Conservation (phyloP, 139 green algal species). For the Medakamo hakoo region DNA sequence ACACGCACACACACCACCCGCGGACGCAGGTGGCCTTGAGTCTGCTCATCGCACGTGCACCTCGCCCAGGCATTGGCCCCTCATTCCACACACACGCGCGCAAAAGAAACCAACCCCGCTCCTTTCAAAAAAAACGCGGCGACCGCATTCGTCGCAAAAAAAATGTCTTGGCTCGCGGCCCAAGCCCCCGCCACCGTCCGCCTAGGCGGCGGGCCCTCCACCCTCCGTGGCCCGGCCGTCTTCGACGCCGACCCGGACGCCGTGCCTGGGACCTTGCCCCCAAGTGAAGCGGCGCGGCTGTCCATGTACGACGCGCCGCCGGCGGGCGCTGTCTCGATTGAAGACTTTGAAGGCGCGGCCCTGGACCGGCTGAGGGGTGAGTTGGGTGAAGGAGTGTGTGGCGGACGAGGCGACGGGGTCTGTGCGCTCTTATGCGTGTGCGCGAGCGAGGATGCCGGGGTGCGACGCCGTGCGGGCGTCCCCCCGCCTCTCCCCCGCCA, state of each 20-base stretch:
- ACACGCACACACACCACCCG: no score
- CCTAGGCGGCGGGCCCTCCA: not conserved
- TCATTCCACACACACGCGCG: no score
- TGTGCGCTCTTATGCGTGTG: not conserved
- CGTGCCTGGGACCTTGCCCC: no score
- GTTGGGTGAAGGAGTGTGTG: not conserved
- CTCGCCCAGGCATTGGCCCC: no score
- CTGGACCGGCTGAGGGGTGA: slow-evolving; percentile 66
- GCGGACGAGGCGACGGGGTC: not conserved
- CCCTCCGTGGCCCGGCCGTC: not conserved
- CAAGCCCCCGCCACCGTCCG: not conserved
- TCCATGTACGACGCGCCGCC: slow-evolving; percentile 64
- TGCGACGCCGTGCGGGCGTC: not conserved
- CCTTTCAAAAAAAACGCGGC: no score
- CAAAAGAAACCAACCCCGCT: no score
- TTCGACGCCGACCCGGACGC: not conserved
- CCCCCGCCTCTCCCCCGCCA: not conserved
- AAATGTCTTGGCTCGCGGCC: not conserved
- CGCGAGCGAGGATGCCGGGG: not conserved
- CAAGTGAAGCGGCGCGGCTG: slow-evolving; percentile 8
- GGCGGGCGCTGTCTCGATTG: slow-evolving; percentile 54
- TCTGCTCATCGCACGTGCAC: no score
- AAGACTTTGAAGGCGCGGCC: slow-evolving; percentile 86
- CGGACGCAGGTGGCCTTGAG: no score
- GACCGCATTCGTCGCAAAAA: not conserved